phyloP scores from a whole-genome alignment of 805 yeast genomes.

The Candida patagonica region DNA sequence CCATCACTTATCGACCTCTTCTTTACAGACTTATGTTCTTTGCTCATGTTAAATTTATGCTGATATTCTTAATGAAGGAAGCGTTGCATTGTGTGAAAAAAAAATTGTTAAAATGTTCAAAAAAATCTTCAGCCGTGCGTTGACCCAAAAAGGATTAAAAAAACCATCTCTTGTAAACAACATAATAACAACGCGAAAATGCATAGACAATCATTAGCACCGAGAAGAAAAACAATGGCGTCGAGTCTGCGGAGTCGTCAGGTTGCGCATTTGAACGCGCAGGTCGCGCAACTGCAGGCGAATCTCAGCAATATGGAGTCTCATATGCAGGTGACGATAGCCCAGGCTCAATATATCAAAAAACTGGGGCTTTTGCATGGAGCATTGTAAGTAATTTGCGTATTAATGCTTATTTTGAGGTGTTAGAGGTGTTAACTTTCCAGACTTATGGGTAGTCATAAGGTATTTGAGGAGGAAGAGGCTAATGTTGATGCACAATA shows the following conservation, averaged over 20 bases:
- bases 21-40: too few species aligned
- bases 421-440: not conserved
- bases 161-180: not conserved
- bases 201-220: constrained; percentile 1
- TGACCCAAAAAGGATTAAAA: not conserved
- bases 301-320: constrained; percentile 45
- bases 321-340: constrained; percentile 39
- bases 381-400: constrained; percentile 33
- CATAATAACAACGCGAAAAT: not conserved
- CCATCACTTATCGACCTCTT: too few species aligned
- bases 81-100: not conserved
- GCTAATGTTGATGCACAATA: constrained; percentile 13
- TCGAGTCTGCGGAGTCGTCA: constrained; percentile 29
- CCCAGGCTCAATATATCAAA: constrained; percentile 44
- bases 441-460: constrained; percentile 27
- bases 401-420: not conserved
- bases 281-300: constrained; percentile 47
- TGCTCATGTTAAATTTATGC: too few species aligned
- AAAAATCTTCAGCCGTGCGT: not conserved
- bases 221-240: constrained; percentile 9
- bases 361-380: constrained; percentile 51
- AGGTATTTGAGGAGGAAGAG: constrained; percentile 27
- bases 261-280: constrained; percentile 41
- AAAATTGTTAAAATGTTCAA: not conserved
- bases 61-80: too few species aligned